Percentiles rank a stretch among this genome's conserved stretches.
phyloP scores from a whole-genome alignment of 2,329 filamentous ascomycete genomes.

The Phaeophleospora eucalypticola region DNA sequence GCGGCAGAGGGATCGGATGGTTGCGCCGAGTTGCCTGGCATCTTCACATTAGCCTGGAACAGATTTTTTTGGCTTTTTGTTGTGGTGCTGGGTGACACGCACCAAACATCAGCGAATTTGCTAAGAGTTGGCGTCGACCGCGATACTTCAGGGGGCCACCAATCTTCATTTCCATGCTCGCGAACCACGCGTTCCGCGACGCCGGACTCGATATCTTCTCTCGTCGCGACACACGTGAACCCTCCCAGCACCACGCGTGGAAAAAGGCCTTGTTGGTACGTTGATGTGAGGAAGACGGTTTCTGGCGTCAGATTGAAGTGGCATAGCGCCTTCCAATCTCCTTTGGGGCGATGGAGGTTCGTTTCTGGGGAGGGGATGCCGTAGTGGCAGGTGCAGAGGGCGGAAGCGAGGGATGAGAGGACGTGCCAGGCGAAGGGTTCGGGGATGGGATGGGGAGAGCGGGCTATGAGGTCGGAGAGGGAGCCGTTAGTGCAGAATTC shows the following conservation, averaged over 20 bases:
- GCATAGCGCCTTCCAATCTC: slow-evolving; percentile 19
- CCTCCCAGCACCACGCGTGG: slow-evolving; percentile 21
- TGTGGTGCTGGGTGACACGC: slow-evolving; percentile 7
- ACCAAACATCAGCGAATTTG: too few species aligned
- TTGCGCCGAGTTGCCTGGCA: slow-evolving; percentile 20
- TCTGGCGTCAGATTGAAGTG: slow-evolving; percentile 20
- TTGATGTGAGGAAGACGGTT: slow-evolving; percentile 15
- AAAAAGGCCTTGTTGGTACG: not conserved
- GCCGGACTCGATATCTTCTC: slow-evolving; percentile 11
- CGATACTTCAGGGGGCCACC: too few species aligned
- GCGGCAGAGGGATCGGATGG: slow-evolving; percentile 17
- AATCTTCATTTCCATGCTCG: not conserved
- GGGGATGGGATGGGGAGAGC: not conserved
- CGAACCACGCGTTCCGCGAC: not conserved
- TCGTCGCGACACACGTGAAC: slow-evolving; percentile 16
- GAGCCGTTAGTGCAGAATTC: slow-evolving; percentile 21
- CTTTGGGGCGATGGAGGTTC: not conserved
- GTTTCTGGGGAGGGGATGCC: slow-evolving; percentile 6
- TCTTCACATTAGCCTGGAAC: slow-evolving; percentile 17
- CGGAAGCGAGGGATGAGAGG: slow-evolving; percentile 12
- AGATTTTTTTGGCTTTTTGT: slow-evolving; percentile 16
- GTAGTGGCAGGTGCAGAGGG: slow-evolving; percentile 32
- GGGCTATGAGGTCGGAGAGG: slow-evolving; percentile 15
- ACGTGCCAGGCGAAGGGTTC: slow-evolving; percentile 19
- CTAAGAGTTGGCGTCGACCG: too few species aligned